Evolutionary conservation across 257 asterid genomes (phyloP).

Genomic region (Plantago ovata): DNA sequence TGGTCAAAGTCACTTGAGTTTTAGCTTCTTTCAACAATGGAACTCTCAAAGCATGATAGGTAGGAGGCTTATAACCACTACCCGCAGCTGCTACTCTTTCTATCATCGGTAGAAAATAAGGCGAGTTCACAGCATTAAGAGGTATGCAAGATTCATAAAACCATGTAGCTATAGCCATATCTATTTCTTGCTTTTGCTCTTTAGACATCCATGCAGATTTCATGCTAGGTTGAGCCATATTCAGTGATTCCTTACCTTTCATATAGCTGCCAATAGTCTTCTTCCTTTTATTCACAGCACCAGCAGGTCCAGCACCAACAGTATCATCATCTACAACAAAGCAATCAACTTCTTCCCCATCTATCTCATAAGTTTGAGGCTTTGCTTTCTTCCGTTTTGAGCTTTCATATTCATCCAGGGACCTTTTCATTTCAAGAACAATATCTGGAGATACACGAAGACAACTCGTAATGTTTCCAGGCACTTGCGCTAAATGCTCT

Average conservation of each 20-base stretch:
- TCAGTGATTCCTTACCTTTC: neutral
- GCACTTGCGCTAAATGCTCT: too few species aligned
- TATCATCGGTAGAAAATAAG: neutral
- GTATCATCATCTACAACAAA: too few species aligned
- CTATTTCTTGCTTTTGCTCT: neutral
- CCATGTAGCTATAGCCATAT: neutral
- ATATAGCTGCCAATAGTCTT: too few species aligned
- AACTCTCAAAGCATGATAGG: constrained; percentile 2
- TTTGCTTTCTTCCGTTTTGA: neutral
- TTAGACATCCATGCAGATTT: neutral
- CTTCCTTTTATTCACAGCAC: neutral
- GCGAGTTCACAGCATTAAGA: neutral
- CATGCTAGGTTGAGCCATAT: neutral
- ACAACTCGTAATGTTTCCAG: too few species aligned
- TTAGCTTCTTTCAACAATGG: constrained; percentile 1
- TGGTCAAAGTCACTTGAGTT: neutral
- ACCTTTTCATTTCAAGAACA: neutral
- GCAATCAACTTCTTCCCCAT: too few species aligned
- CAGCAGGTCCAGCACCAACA: neutral
- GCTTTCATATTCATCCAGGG: neutral
- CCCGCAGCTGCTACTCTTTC: neutral
- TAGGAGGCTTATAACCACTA: neutral
- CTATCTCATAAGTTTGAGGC: too few species aligned
- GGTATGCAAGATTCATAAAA: neutral
- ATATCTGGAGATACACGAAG: neutral